phyloP scores from a whole-genome alignment of 116 monocot genomes.

The Dioscorea cayenensis region DNA sequence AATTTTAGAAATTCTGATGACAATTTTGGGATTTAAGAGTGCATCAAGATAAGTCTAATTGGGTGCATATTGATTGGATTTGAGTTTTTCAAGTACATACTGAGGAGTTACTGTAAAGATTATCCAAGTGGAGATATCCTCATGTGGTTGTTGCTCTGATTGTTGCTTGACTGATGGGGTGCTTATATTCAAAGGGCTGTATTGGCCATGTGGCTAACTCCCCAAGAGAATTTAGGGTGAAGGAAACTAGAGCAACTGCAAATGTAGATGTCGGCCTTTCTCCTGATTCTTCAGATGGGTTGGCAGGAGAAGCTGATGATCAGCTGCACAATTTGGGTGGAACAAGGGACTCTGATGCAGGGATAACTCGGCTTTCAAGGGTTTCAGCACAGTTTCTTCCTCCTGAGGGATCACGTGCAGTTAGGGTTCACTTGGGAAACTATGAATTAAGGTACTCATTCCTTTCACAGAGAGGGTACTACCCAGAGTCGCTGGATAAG shows the following conservation, averaged over 20 bases:
- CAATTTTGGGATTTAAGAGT: not conserved
- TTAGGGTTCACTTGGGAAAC: slow-evolving; percentile 65
- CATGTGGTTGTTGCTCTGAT: slow-evolving; percentile 16
- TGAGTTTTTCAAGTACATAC: not conserved
- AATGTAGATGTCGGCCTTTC: slow-evolving; percentile 21
- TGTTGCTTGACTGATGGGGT: slow-evolving; percentile 46
- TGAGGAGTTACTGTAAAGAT: not conserved
- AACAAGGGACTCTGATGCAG: slow-evolving; percentile 59
- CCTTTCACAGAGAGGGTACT: slow-evolving; percentile 91
- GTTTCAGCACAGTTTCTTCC: slow-evolving; percentile 92
- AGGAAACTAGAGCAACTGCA: slow-evolving; percentile 15
- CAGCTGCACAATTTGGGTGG: slow-evolving; percentile 27
- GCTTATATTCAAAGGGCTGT: slow-evolving; percentile 69
- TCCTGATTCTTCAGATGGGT: slow-evolving; percentile 39
- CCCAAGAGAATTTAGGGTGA: slow-evolving; percentile 19
- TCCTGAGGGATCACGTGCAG: slow-evolving; percentile 71
- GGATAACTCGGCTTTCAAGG: slow-evolving; percentile 64
- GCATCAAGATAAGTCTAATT: no score
- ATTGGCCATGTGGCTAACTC: slow-evolving; percentile 30
- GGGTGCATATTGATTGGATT: not conserved
- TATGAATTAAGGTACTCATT: slow-evolving; percentile 72
- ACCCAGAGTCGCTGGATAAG: slow-evolving; percentile 85
- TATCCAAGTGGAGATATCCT: slow-evolving; percentile 12
- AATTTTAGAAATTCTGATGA: no score
- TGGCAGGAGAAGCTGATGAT: slow-evolving; percentile 37